These are phyloP conservation scores for Hemerocallis citrina DNA, from an alignment of 106 monocot species.

Conservation along the genomic window DNA sequence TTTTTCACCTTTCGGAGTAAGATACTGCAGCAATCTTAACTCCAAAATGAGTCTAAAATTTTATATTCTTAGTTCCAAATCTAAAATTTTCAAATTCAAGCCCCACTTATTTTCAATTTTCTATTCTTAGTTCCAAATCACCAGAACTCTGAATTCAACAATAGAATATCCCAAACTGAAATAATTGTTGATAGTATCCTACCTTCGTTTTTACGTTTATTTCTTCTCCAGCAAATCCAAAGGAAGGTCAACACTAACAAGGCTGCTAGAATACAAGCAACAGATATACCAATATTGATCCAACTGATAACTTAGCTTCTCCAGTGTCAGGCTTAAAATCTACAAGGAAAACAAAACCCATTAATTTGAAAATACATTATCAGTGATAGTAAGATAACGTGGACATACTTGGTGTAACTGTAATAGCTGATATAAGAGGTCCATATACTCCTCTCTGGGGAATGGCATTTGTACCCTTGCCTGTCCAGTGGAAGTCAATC, in stretches of 20 bases:
- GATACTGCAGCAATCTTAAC: no score
- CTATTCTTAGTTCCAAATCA: no score
- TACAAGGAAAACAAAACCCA: background rate
- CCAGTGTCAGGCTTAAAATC: constrained; percentile 18
- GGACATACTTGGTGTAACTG: constrained; percentile 48
- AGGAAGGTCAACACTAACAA: constrained; percentile 8
- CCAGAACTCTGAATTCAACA: no score
- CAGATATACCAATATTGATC: constrained; percentile 16
- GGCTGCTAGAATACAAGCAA: constrained; percentile 2
- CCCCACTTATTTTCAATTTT: no score
- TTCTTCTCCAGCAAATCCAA: constrained; percentile 14
- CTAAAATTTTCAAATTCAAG: no score
- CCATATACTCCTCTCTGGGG: constrained; percentile 33
- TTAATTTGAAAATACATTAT: background rate
- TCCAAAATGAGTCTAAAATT: no score
- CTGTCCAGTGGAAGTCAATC: constrained; percentile 40
- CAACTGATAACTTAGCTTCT: constrained; percentile 13
- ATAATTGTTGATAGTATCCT: no score
- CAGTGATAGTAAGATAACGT: background rate
- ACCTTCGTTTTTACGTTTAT: constrained; percentile 13
- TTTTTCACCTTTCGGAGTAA: no score
- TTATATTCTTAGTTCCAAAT: no score
- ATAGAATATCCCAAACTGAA: no score
- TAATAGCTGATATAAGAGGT: constrained; percentile 60
- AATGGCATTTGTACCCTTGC: constrained; percentile 22